Conservation (phyloP, 2,329 filamentous ascomycete species). For the Diaporthe amygdali region DNA sequence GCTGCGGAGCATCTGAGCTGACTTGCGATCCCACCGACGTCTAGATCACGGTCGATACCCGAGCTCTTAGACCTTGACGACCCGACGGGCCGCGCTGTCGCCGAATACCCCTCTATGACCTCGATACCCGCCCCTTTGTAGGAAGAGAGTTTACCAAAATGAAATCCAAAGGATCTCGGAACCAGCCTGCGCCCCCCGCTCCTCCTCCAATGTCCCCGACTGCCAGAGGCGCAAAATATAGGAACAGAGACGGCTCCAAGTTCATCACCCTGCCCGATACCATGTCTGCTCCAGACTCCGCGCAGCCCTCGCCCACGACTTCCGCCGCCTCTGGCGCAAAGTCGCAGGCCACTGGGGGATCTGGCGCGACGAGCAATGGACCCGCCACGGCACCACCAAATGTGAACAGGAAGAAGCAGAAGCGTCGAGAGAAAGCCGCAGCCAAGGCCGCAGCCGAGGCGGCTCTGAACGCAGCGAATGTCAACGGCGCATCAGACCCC, state of each 20-base stretch:
- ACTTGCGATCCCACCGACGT: neutral
- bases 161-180: conserved; percentile 37
- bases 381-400: conserved; percentile 45
- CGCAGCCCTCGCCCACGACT: conserved; percentile 57
- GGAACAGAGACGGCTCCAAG: conserved; percentile 73
- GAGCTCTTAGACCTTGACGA: conserved; percentile 9
- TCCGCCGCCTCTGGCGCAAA: conserved; percentile 39
- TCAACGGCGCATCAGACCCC: conserved; percentile 48
- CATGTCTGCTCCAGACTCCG: conserved; percentile 50
- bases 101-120: conserved; percentile 22
- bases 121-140: conserved; percentile 2
- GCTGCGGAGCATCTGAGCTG: conserved; percentile 5
- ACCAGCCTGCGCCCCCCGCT: conserved; percentile 32
- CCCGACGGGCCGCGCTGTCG: conserved; percentile 23
- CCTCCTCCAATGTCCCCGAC: conserved; percentile 54
- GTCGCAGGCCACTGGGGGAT: conserved; percentile 31
- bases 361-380: conserved; percentile 22
- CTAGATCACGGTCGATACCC: conserved; percentile 17
- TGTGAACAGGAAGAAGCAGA: conserved; percentile 94
- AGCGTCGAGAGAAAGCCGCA: conserved; percentile 85
- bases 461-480: conserved; percentile 35
- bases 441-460: conserved; percentile 66
- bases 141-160: conserved; percentile 16
- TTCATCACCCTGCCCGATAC: conserved; percentile 66
- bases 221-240: conserved; percentile 63